These are phyloP conservation scores for Aureobasidium melanogenum DNA, from an alignment of 2,329 filamentous ascomycete genomes.

Conservation along the genomic window DNA sequence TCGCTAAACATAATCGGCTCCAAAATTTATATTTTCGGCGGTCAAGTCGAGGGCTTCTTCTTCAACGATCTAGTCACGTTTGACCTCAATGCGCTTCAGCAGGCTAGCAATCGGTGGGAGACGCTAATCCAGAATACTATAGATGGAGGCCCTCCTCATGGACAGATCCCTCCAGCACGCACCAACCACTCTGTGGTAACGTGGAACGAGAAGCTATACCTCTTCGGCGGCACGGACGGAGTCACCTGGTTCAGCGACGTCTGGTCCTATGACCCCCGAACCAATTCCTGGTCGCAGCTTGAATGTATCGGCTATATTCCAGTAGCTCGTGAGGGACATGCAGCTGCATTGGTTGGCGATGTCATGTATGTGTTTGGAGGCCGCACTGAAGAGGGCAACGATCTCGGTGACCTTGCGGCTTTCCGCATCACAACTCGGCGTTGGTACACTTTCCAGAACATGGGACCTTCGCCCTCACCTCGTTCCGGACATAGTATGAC, in stretches of 20 bases:
- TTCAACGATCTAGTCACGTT: slow-evolving; percentile 97
- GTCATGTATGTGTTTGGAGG: slow-evolving; percentile 99
- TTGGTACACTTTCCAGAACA: slow-evolving; percentile 99
- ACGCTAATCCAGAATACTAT: slow-evolving; percentile 72
- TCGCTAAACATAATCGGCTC: slow-evolving; percentile 94
- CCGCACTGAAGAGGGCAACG: slow-evolving; percentile 83
- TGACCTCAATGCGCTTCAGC: slow-evolving; percentile 89
- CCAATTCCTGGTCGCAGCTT: slow-evolving; percentile 76
- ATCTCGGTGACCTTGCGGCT: slow-evolving; percentile 87
- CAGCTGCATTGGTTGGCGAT: slow-evolving; percentile 85
- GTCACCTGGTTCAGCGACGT: slow-evolving; percentile 98
- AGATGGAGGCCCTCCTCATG: slow-evolving; percentile 49
- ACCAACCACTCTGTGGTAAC: slow-evolving; percentile 93
- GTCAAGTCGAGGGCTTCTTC: slow-evolving; percentile 93
- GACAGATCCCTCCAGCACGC: slow-evolving; percentile 71
- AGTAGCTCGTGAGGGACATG: slow-evolving; percentile 85
- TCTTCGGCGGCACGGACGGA: slow-evolving; percentile 97
- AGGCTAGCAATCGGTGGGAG: slow-evolving; percentile 87
- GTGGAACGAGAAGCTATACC: slow-evolving; percentile 85
- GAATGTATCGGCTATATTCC: slow-evolving; percentile 98
- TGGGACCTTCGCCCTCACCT: slow-evolving; percentile 90
- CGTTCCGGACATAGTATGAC: slow-evolving; percentile 98
- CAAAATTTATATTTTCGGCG: slow-evolving; percentile 95
- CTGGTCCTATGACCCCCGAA: slow-evolving; percentile 83
- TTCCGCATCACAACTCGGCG: slow-evolving; percentile 72